Base-by-base conservation (phyloP, 768 basidiomycete genomes). In the Mycena sanguinolenta region DNA sequence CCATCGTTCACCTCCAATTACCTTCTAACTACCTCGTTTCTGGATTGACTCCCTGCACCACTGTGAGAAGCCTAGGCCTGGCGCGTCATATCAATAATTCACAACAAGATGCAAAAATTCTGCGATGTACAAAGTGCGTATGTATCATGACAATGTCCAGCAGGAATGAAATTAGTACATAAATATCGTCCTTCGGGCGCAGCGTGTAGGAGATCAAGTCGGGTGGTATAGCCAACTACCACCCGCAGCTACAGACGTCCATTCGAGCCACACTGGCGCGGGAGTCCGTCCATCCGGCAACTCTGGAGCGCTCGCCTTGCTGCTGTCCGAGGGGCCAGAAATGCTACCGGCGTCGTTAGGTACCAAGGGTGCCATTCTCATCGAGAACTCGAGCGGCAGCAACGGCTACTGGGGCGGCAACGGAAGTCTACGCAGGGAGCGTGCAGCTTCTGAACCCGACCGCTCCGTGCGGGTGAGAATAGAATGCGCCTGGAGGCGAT, bases 341-440 rank as follows among this genome's bases (percentile, higher is more conserved):
- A 30, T 16, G 28, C 16, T 53, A 6, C 46, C 46, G 21, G 21
- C 46, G 32, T 34, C 46, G 6, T 10, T 28, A 28, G 27, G 16
- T 52, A 12, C n/a, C n/a, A n/a, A n/a, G 32, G 6, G 10, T 34
- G 32, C 32, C 32, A 34, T 8, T 27, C 6, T n/a, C 44, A n/a
- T n/a, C n/a, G n/a, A n/a, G n/a, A 46, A 17, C 21, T n/a, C 21
- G 19, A 23, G 52, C 52, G 19, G 44, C 44, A 57, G n/a, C 54
- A 38, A 13, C 55, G 13, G 21, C 9, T 36, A 57, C 34, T 30
- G 21, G 7, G 72, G 72, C 32, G 69, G 72, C 32, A 67, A 65
- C 16, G 72, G 72, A 5, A 73, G 61, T 38, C 69, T 64, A 19
- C 72, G 65, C 32, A 70, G 34, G 14, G 65, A 58, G 16, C 72